Base-by-base conservation (phyloP, 2,329 filamentous ascomycete species). In the Talaromyces marneffei region DNA sequence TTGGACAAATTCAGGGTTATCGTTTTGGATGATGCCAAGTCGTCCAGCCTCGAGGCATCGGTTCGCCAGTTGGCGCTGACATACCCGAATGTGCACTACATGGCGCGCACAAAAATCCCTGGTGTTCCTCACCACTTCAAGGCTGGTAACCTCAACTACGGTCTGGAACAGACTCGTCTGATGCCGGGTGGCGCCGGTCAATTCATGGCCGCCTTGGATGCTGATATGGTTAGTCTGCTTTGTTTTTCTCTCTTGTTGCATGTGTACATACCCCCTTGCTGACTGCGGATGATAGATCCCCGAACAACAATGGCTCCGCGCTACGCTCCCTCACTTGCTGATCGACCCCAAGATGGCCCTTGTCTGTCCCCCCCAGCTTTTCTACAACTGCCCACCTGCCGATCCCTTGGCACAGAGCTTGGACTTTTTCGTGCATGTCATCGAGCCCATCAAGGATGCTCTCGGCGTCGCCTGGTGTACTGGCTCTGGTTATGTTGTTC, bases 131-230 rank as follows among this genome's bases (percentile, higher is more conserved):
- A 83, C 66, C 81, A 85, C 68, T 87, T 84, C 77, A 87, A 87
- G 75, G 84, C 85, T 1, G 85, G 85, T 56, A 87, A 87, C 68
- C 74, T 87, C 57, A 87, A 86, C 72, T 82, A 84, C 60, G 85
- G 83, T 35, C 71, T 85, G 20, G 80, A 84, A 16, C 76, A 79
- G 59, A 76, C 80, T 4, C 75, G 77, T 16, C 68, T 72, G n/a
- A 72, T 86, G 33, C 81, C 82, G 1, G 83, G 82, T 18, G 83
- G 83, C 25, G 76, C 82, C n/a, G 77, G 78, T 42, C 77, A 83
- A 66, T 87, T 79, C 70, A 82, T 87, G 69, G 85, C 84, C n/a
- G 82, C 83, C 40, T 74, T 88, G 35, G 86, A 88, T 68, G 85
- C 85, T 20, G 86, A 88, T 68, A 88, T 88, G 86, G 70, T 71